Conservation (phyloP, 768 basidiomycete species). For the Psilocybe sp. region DNA sequence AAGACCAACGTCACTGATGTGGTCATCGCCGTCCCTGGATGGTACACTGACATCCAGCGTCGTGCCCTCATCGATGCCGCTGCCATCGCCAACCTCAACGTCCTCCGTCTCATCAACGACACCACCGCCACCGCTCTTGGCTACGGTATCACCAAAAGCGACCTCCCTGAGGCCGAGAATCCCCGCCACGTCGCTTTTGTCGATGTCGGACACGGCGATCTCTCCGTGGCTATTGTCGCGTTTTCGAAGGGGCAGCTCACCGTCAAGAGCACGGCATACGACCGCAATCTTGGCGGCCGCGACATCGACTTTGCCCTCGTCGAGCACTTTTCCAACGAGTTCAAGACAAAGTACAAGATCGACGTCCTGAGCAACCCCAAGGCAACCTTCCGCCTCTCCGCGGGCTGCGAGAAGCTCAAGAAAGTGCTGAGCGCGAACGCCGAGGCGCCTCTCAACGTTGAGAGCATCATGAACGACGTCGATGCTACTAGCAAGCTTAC, state of each 20-base stretch:
- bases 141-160: conserved; percentile 98
- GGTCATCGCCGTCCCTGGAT: conserved; percentile 94
- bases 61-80: conserved; percentile 90
- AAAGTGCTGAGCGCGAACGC: conserved; percentile 94
- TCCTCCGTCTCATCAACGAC: conserved; percentile 95
- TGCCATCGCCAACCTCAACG: conserved; percentile 82
- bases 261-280: conserved; percentile 87
- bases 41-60: conserved; percentile 94
- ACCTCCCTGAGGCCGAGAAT: conserved; percentile 81
- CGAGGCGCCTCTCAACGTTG: conserved; percentile 87
- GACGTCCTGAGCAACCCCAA: conserved; percentile 91
- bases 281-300: conserved; percentile 91
- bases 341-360: conserved; percentile 97
- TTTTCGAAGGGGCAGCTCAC: conserved; percentile 92
- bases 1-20: conserved; percentile 86
- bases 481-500: conserved; percentile 86
- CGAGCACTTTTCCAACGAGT: conserved; percentile 84
- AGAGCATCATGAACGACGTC: conserved; percentile 94
- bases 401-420: conserved; percentile 92
- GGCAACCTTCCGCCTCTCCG: conserved; percentile 85
- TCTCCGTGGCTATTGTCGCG: conserved; percentile 84
- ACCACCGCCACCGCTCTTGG: conserved; percentile 94
- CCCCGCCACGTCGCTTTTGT: conserved; percentile 91
- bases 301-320: conserved; percentile 94
- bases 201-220: conserved; percentile 91